Conservation (phyloP, 2,329 filamentous ascomycete genomes). For the Chaetomiaceae sp. region DNA sequence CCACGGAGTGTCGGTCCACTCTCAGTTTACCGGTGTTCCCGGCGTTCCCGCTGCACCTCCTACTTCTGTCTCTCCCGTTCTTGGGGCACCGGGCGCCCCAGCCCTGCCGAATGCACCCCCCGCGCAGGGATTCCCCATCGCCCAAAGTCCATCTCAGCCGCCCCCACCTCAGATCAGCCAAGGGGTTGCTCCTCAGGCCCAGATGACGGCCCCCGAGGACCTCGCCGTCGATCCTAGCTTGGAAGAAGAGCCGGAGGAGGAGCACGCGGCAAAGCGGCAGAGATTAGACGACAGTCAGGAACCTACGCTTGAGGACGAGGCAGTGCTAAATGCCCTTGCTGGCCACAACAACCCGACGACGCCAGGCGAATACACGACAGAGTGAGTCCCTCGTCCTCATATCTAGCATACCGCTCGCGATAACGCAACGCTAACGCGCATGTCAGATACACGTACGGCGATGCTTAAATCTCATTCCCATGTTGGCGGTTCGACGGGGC, state of each 20-base stretch:
- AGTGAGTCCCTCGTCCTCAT: slow-evolving; percentile 36
- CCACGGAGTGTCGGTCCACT: not conserved
- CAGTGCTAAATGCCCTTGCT: slow-evolving; percentile 43
- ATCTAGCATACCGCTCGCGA: too few relatives aligned
- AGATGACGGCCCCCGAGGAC: slow-evolving; percentile 19
- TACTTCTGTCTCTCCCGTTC: not conserved
- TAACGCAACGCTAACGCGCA: slow-evolving; percentile 11
- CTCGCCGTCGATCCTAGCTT: slow-evolving; percentile 30
- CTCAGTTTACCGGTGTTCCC: not conserved
- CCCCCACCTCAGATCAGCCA: slow-evolving; percentile 14
- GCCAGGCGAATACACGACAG: slow-evolving; percentile 38
- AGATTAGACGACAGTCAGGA: slow-evolving; percentile 36
- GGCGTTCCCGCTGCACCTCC: slow-evolving; percentile 1
- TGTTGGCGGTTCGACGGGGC: not conserved
- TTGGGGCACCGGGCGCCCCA: slow-evolving; percentile 7
- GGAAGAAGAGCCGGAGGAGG: slow-evolving; percentile 28
- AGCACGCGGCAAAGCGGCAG: slow-evolving; percentile 39
- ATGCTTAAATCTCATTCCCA: slow-evolving; percentile 31
- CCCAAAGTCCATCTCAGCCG: slow-evolving; percentile 7
- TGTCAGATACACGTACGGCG: slow-evolving; percentile 39
- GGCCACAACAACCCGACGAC: slow-evolving; percentile 38
- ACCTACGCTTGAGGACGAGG: slow-evolving; percentile 40
- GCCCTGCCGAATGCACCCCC: not conserved
- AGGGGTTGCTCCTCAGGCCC: slow-evolving; percentile 21
- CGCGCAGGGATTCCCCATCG: not conserved